These are phyloP conservation scores for Camellia oleifera DNA, from an alignment of 179 eudicot species.

Conservation along the genomic window DNA sequence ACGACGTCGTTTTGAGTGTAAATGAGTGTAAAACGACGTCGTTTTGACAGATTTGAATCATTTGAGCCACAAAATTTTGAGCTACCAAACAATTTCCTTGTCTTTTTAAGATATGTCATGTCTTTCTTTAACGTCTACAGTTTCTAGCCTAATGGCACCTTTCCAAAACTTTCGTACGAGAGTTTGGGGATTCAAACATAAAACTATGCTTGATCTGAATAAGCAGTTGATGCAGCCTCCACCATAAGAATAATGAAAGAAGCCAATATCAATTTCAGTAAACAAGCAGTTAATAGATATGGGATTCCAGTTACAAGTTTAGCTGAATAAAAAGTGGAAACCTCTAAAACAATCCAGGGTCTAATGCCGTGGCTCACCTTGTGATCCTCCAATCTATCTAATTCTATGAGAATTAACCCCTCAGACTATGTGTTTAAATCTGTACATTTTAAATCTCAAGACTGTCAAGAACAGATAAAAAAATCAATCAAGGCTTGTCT, in stretches of 20 bases:
- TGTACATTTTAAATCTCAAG: slow-evolving; percentile 25
- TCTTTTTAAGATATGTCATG: no score
- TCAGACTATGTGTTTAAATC: slow-evolving; percentile 17
- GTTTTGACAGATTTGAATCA: no score
- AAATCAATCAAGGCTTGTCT: slow-evolving; percentile 11
- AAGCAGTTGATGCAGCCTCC: neutral
- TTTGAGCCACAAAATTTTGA: no score
- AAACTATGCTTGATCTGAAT: neutral
- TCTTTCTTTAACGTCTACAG: no score
- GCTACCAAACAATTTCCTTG: no score
- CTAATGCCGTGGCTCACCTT: slow-evolving; percentile 29
- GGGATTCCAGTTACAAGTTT: slow-evolving; percentile 20
- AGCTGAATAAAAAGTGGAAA: slow-evolving; percentile 22
- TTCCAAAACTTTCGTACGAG: no score
- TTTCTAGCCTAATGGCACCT: no score
- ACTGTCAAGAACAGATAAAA: slow-evolving; percentile 11
- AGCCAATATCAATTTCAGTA: slow-evolving; percentile 10
- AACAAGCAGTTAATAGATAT: slow-evolving; percentile 18
- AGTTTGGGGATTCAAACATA: no score
- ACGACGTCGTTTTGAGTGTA: no score
- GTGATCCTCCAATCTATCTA: slow-evolving; percentile 30
- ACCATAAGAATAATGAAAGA: neutral
- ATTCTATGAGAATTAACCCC: slow-evolving; percentile 19
- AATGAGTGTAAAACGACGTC: no score
- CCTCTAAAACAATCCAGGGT: slow-evolving; percentile 19